A percentile compares a stretch with the other conserved stretches of the same genome.
Conservation (phyloP, 108 stramenopile species). For the Fragilariopsis cylindrus region DNA sequence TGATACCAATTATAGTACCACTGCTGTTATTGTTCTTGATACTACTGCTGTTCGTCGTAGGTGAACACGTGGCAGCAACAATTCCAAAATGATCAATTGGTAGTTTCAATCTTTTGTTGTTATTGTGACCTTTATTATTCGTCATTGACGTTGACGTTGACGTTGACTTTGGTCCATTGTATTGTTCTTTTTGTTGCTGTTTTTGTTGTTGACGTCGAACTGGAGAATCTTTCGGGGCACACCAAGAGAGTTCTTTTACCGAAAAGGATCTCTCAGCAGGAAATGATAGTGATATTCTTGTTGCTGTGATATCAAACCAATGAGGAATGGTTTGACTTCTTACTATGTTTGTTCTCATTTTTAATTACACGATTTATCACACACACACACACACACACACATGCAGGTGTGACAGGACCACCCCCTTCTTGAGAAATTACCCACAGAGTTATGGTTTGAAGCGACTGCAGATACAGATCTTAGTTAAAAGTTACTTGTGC, state of each 20-base stretch:
- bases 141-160: neutral
- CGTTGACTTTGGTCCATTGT: neutral
- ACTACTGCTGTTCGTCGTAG: neutral
- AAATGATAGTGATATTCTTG: neutral
- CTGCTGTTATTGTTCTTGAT: constrained; percentile 16
- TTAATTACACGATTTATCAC: too few species aligned
- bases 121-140: neutral
- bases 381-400: too few species aligned
- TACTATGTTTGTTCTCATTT: neutral
- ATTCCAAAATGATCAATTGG: constrained; percentile 60
- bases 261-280: constrained; percentile 48
- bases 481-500: too few species aligned
- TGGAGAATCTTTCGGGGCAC: constrained; percentile 30
- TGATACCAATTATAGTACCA: constrained; percentile 71
- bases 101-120: constrained; percentile 4
- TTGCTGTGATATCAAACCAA: neutral
- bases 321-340: neutral
- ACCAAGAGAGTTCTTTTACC: constrained; percentile 48
- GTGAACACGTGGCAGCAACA: constrained; percentile 56
- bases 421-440: too few species aligned
- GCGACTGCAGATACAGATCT: too few species aligned
- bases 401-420: too few species aligned
- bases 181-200: neutral
- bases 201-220: neutral
- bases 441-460: too few species aligned